Base-by-base conservation (phyloP, 176 grass and related monocot species). In the Puya raimondii region DNA sequence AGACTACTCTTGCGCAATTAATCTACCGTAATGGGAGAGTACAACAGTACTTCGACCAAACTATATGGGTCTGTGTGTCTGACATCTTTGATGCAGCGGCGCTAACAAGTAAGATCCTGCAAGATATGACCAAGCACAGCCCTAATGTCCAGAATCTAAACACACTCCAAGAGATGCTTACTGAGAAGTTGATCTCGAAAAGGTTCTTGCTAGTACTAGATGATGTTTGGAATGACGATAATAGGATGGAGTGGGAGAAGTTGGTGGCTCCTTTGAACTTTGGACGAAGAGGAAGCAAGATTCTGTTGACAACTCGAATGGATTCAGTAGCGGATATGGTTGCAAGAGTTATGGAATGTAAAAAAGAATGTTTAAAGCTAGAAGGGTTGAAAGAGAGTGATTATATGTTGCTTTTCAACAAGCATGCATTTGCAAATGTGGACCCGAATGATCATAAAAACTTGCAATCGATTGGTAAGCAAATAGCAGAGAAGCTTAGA, bases 141-240 rank as follows among this genome's bases (percentile, higher is more conserved):
- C 50, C 66, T 59, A 50, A 78, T 63, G 6, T 70, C 51, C 23
- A 22, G n/a, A 77, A 67, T 20, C 69, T 78, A 12, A 78, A 67
- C 59, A 57, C 48, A 1, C 66, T 78, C 2, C 75, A 78, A 17
- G 29, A 15, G 56, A 78, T 15, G n/a, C 52, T 78, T 21, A 27
- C 49, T 2, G 66, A 78, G 3, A 51, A 58, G 3, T 29, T 63
- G 2, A 25, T 33, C 15, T 16, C 9, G 6, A 67, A 77, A 29
- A 83, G 63, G 53, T 82, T 76, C 12, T 12, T 81, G 33, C 47
- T 81, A 11, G 64, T 81, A 11, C 47, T 81, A 11, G 79, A 75
- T 81, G 79, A 81, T 70, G 20, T 81, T 18, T 79, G 76, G 76
- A 51, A 59, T 9, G 67, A 79, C 9, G 33, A 79, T 0, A 51